Evolutionary conservation across 2,329 filamentous ascomycete genomes (phyloP), one percentile per base, ranked within the genome.

Genomic region (Karstenula rhodostoma): DNA sequence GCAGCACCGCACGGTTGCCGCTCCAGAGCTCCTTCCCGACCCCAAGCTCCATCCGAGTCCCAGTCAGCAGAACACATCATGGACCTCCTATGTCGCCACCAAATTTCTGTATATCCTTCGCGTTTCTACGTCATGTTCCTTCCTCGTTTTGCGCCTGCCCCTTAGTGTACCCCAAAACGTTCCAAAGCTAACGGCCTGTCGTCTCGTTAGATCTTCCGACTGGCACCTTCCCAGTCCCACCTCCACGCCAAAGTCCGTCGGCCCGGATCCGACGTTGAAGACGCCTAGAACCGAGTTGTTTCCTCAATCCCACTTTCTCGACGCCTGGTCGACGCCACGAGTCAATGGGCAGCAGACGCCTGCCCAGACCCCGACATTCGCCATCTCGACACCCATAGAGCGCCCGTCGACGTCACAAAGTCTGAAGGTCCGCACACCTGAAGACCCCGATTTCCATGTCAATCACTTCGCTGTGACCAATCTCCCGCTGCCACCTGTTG

Each of bases 391-490:
- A 22, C 69, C 76, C 52, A 63, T 72, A 67, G 73, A 76, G 13
- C 71, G 73, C 46, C 73, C 77, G 29, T 70, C 70, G 58, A 77
- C 70, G 59, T 75, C 73, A 27, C 73, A 76, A 48, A 78, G 71
- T 60, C 70, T 71, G 50, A 73, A 75, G 56, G 64, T 69, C 32
- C 73, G 67, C 50, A 77, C 69, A 7, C 77, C 77, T 19, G 73
- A 79, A 60, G 78, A 80, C 52, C 78, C 78, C 35, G 70, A 75
- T 72, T 83, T 87, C 72, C 87, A 90, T 86, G 85, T 83, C 68
- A 87, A 87, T 67, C 85, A 89, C 72, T 84, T 86, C 68, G 85
- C 85, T 46, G 79, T 84, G 46, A 82, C 83, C 67, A 84, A 79
- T 69, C 76, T 86, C 56, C 80, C 83, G 57, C 76, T 89, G 58